Base-by-base conservation (phyloP, 768 basidiomycete species). In the Hericium coralloides region DNA sequence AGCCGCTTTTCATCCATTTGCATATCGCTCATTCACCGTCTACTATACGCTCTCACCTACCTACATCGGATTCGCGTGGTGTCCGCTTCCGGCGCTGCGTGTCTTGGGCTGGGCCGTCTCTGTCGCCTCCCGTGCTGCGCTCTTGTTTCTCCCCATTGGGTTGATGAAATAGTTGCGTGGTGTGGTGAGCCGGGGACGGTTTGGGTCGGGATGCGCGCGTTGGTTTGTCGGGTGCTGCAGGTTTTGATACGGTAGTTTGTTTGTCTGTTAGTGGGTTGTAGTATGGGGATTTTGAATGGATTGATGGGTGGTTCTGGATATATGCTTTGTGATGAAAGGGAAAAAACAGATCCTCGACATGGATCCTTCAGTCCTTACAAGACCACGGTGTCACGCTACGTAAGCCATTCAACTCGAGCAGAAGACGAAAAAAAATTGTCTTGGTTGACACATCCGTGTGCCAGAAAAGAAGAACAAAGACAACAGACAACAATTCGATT, bases 111-210 rank as follows among this genome's bases (percentile, higher is more conserved):
- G 23, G 51, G 49, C 58, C 62, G 65, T 67, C 65, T 68, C 70
- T 55, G 70, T 71, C 67, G 71, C 66, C 67, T 63, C 60, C 61
- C 61, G 52, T 41, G 53, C 56, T 45, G 45, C 31, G 18, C 55
- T 54, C 49, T 64, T 59, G 73, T 77, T 74, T 79, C 76, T 77
- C 75, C 76, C 74, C 62, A 39, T 61, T 70, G 77, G 78, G 76
- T 66, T 68, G 78, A 79, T 62, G 78, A 78, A 74, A 68, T 67
- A 66, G 56, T 51, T 62, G 64, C 63, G 59, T 57, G 53, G 64
- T 67, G 63, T 64, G 73, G 77, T 79, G 77, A 79, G 77, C 77
- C 78, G 76, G 76, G 66, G 58, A 61, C 56, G 57, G 54, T 60
- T n/a, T 56, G 53, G 53, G 41, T 36, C 38, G 52, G 39, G 55